Evolutionary conservation across 2,329 filamentous ascomycete species (phyloP), one percentile per base, ranked within the genome.

Genomic region (Hypoxylon sp.): DNA sequence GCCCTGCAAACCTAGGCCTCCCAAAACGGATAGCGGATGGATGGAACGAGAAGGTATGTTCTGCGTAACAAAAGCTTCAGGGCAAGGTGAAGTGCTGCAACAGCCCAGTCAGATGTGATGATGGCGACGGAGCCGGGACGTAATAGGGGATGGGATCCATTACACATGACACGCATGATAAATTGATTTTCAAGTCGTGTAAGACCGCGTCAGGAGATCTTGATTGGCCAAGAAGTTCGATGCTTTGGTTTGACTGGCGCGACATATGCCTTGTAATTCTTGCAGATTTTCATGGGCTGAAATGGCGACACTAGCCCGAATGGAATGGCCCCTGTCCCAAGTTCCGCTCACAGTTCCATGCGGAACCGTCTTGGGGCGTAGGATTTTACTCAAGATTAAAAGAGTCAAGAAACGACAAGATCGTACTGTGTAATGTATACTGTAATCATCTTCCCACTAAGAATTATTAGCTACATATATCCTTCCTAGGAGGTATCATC

Each of bases 131-230:
- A 68, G 66, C 53, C 43, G 49, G 51, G 56, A 61, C 66, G 73
- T 69, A 75, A 71, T 73, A 69, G 67, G 70, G 70, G 63, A 70
- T 67, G 68, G 71, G 72, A 72, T 71, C 60, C 65, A 71, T 73
- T 74, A 73, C 71, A 76, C 74, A 77, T 76, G 76, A 79, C 78
- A 80, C 77, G 79, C 78, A 79, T 78, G 75, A 75, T 79, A 78
- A 77, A 80, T 79, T 79, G 78, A 72, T 76, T 77, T 74, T 67
- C 60, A 53, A 74, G 76, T 75, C 77, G 79, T 80, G 78, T 78
- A 77, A 74, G 69, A 79, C 68, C 78, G 78, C 79, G 79, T 80
- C 71, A 66, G 64, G 60, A 63, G 48, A 51, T 67, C 48, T 64
- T 80, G 75, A 80, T 81, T 81, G 79, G 79, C 71, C 67, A 63